Percentiles rank a stretch among this genome's conserved stretches.
phyloP scores from a whole-genome alignment of 768 basidiomycete genomes.

The Termitomyces sp. region DNA sequence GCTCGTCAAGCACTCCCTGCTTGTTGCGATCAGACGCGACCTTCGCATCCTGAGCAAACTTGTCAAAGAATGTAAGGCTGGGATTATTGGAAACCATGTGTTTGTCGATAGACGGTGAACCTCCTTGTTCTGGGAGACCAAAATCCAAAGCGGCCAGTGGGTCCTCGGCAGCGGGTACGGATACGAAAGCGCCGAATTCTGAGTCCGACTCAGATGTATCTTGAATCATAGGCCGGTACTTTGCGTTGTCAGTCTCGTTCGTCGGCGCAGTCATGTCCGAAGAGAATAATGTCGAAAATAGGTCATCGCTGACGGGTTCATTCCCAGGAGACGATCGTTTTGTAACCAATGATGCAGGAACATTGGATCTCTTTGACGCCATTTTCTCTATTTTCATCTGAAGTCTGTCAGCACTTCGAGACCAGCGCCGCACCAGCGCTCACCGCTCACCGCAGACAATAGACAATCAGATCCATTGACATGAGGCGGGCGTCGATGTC shows the following conservation, averaged over 20 bases:
- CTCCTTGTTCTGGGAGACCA: not conserved
- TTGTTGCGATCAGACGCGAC: conserved; percentile 48
- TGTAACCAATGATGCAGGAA: not conserved
- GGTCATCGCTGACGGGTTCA: not conserved
- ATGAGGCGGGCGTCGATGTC: conserved; percentile 1
- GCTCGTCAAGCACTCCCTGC: conserved; percentile 56
- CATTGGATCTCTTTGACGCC: not conserved
- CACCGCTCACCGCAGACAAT: not conserved
- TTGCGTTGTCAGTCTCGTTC: not conserved
- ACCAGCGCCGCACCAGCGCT: not conserved
- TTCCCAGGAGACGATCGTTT: not conserved
- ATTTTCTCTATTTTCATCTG: not conserved
- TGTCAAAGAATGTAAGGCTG: conserved; percentile 54
- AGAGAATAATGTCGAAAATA: conserved; percentile 3
- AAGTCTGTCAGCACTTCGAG: not conserved
- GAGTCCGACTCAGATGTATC: conserved; percentile 6
- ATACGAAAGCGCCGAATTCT: conserved; percentile 10
- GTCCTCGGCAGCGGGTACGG: conserved; percentile 5
- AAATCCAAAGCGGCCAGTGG: not conserved
- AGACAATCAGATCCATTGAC: not conserved
- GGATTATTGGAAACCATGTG: conserved; percentile 10
- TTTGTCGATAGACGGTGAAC: not conserved
- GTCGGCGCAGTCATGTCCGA: not conserved
- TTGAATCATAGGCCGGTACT: not conserved
- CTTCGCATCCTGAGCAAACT: conserved; percentile 55